Evolutionary conservation across 2,329 filamentous ascomycete species (phyloP), one percentile per base, ranked within the genome.

Genomic region (Chrysosporium queenslandicum): DNA sequence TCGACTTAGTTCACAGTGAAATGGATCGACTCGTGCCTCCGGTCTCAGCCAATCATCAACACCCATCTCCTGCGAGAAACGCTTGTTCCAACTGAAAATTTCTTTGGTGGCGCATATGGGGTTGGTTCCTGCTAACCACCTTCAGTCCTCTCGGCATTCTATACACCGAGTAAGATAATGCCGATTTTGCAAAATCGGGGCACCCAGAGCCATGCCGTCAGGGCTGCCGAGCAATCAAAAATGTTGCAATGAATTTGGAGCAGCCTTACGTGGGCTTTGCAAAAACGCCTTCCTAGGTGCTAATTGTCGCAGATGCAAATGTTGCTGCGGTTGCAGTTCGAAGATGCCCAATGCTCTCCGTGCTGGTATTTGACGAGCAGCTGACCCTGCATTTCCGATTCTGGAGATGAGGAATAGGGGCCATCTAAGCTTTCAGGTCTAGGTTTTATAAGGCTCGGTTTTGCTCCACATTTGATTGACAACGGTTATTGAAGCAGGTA

Each of bases 361-460:
- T 37, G 20, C 39, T 34, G 23, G 42, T 27, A 39, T 46, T 52
- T 46, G 41, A 46, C 32, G n/a, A n/a, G 23, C 36, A 8, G 50
- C 41, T 52, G 50, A 52, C 50, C 50, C 50, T 52, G 50, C 50
- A 41, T 52, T 40, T 52, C 23, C 43, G 50, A 14, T 32, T 32
- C 37, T 40, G 25, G 30, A 46, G n/a, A 45, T 46, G 50, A 52
- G 34, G 41, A 25, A 45, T 18, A 47, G 41, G 50, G 27, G 42
- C 46, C 30, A 25, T 52, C 50, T 52, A 52, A 52, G 49, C 51
- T 53, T 52, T 53, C 43, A 32, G 30, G 49, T 50, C 54, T 53
- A 56, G 48, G 54, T 56, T 56, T 56, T 49, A 56, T 56, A 56
- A 56, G 50, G 54, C 54, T 53, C 50, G 46, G 50, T 51, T 43